Conservation (phyloP, 1,284 basidiomycete genomes). For the Sparassis latifolia region DNA sequence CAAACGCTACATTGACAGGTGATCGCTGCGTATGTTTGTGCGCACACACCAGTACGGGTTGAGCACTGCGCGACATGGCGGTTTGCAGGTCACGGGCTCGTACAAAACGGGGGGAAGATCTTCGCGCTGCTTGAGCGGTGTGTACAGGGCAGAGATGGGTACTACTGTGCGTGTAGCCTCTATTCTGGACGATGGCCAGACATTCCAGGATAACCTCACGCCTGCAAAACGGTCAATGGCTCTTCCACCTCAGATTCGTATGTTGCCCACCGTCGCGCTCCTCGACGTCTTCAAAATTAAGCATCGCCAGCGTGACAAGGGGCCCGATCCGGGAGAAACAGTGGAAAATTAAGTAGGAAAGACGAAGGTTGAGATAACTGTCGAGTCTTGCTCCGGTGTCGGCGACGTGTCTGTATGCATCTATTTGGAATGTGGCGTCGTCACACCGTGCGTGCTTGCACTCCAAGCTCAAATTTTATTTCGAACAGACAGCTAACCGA, state of each 20-base stretch:
- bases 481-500: too few species aligned
- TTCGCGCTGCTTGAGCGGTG: slow-evolving; percentile 90
- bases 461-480: too few species aligned
- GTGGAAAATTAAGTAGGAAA: too few species aligned
- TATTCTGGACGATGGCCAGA: slow-evolving; percentile 96
- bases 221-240: slow-evolving; percentile 38
- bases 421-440: not conserved
- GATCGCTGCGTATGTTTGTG: not conserved
- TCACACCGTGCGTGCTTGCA: too few species aligned
- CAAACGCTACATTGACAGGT: not conserved
- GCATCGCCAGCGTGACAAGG: slow-evolving; percentile 15
- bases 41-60: slow-evolving; percentile 89
- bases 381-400: too few species aligned
- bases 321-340: too few species aligned
- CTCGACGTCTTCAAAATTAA: slow-evolving; percentile 57
- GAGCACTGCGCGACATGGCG: slow-evolving; percentile 93
- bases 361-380: too few species aligned
- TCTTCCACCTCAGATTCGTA: not conserved
- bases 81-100: slow-evolving; percentile 98
- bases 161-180: slow-evolving; percentile 98
- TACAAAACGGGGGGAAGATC: slow-evolving; percentile 96
- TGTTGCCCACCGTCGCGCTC: slow-evolving; percentile 49
- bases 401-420: not conserved
- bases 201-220: slow-evolving; percentile 94
- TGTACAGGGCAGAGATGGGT: slow-evolving; percentile 97